Conservation (phyloP, 75 land plant species). For the Gnetum montanum region DNA sequence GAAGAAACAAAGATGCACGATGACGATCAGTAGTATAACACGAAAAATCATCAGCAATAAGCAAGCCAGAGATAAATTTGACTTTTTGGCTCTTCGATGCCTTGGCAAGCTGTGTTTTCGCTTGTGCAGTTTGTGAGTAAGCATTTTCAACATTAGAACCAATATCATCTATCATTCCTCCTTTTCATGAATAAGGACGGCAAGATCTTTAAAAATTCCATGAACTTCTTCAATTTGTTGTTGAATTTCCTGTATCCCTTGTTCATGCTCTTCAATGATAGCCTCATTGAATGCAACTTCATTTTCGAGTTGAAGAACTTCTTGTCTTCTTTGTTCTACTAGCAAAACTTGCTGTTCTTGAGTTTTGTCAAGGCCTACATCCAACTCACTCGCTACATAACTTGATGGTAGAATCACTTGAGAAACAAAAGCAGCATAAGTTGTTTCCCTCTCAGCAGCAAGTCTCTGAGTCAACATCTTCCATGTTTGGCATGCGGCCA, state of each 20-base stretch:
- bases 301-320: slow-evolving; percentile 50
- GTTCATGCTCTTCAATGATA: slow-evolving; percentile 85
- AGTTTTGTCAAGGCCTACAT: slow-evolving; percentile 15
- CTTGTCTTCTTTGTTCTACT: slow-evolving; percentile 46
- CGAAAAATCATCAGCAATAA: not conserved
- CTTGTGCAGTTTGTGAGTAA: slow-evolving; percentile 47
- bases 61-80: not conserved
- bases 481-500: no score
- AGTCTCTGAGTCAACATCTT: slow-evolving; percentile 23
- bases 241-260: slow-evolving; percentile 83
- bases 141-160: slow-evolving; percentile 42
- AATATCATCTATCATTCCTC: slow-evolving; percentile 68
- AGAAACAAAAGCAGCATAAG: slow-evolving; percentile 21
- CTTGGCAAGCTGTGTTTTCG: slow-evolving; percentile 49
- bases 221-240: slow-evolving; percentile 85
- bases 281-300: slow-evolving; percentile 69
- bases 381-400: slow-evolving; percentile 25
- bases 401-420: slow-evolving; percentile 14
- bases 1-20: no score
- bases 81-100: slow-evolving; percentile 56
- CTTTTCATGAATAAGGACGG: slow-evolving; percentile 81
- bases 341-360: slow-evolving; percentile 38
- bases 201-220: slow-evolving; percentile 89
- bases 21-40: not conserved
- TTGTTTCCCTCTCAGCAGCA: slow-evolving; percentile 18